Conservation (phyloP, 768 basidiomycete species). For the Lentinula edodes region DNA sequence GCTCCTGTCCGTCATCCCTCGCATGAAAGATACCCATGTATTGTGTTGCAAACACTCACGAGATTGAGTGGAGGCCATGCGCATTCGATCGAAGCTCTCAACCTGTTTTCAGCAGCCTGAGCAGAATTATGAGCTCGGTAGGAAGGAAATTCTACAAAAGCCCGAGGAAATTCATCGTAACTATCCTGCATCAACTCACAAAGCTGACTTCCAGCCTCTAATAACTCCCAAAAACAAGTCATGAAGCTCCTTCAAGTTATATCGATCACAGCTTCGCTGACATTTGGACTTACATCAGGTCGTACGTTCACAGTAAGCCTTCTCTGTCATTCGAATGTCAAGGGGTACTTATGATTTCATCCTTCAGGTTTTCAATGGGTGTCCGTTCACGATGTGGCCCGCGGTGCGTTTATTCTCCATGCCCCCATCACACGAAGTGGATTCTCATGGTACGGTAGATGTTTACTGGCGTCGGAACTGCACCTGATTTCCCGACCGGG, state of each 20-base stretch:
- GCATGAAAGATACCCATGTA: neutral
- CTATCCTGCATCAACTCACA: neutral
- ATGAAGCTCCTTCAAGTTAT: constrained; percentile 1
- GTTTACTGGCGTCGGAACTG: constrained; percentile 51
- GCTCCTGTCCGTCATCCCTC: no score
- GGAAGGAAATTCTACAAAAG: neutral
- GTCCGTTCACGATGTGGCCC: constrained; percentile 47
- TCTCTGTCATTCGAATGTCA: neutral
- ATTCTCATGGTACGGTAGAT: constrained; percentile 27
- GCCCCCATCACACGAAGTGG: constrained; percentile 17
- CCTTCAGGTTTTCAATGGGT: constrained; percentile 31
- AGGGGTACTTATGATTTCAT: neutral
- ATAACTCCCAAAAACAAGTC: no score
- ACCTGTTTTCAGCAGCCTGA: neutral
- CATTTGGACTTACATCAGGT: neutral
- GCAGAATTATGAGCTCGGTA: neutral
- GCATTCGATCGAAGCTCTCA: neutral
- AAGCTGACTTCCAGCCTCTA: neutral
- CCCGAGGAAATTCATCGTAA: neutral
- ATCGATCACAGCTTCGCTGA: neutral
- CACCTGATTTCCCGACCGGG: constrained; percentile 26
- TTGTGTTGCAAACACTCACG: neutral
- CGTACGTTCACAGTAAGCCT: constrained; percentile 1
- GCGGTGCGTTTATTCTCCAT: constrained; percentile 20
- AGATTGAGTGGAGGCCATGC: neutral